Evolutionary conservation across 176 grass and related monocot genomes (phyloP), one percentile per base, ranked within the genome.

Genomic region (Musa troglodytarum): DNA sequence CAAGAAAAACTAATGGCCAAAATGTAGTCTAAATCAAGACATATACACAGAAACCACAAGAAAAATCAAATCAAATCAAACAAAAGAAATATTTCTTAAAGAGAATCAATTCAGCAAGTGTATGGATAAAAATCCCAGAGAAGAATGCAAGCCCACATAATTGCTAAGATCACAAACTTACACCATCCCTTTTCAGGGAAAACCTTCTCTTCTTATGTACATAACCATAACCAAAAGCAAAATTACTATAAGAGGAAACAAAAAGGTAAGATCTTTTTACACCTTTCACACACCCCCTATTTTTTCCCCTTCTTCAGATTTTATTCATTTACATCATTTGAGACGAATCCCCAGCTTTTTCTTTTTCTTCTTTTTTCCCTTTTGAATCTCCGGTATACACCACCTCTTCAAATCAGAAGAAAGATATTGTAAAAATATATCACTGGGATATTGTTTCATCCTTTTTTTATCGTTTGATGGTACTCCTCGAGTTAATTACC

Each of bases 171-270:
- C 4, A 66, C 57, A 28, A 66, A 26, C 63, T 23, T 66, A 66
- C 29, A 29, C 63, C 63, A 66, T 10, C 13, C 63, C 63, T 13
- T 14, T 29, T 20, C 20, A 66, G 20, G 24, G 22, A 28, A 66
- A 66, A 23, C 17, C 20, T 13, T n/a, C 65, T 68, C 34, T 25
- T 68, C 26, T 68, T 68, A 68, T 68, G 25, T 68, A 68, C 65
- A 49, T 28, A 34, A 68, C 28, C 65, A 51, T 13, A 54, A 16
- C 65, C 28, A 68, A 49, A 49, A 68, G 15, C 1, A 25, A 68
- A 14, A 34, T 15, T 26, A 49, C 24, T 14, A 68, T 16, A 15
- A 43, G 25, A 15, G 25, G 13, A 49, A 49, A 49, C 57, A 3
- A 68, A 68, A 19, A 20, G 57, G 57, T n/a, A 61, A 61, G 7